Conservation (phyloP, 768 basidiomycete genomes). For the Termitomyces sp. region DNA sequence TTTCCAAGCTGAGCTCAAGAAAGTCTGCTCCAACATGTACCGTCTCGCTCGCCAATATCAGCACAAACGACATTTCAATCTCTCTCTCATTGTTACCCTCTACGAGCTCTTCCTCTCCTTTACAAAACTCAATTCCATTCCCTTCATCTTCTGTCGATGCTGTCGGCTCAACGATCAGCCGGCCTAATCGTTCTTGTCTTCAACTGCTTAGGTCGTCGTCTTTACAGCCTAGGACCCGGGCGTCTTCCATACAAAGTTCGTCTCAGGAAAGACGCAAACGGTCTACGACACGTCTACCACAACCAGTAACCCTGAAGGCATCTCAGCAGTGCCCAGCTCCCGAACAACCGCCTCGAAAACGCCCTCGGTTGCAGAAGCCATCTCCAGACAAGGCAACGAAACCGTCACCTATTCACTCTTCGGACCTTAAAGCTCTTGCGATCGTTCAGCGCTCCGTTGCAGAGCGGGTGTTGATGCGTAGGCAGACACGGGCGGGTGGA, state of each 20-base stretch:
- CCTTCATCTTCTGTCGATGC: slow-evolving; percentile 11
- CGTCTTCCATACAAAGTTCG: not conserved
- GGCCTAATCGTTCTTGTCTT: slow-evolving; percentile 17
- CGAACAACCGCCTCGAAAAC: slow-evolving; percentile 18
- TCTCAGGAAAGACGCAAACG: slow-evolving; percentile 14
- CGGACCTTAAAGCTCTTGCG: slow-evolving; percentile 15
- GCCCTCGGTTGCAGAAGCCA: slow-evolving; percentile 14
- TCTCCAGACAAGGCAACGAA: slow-evolving; percentile 2
- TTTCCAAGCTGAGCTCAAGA: slow-evolving; percentile 14
- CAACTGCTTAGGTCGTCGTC: slow-evolving; percentile 11
- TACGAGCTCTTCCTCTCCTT: slow-evolving; percentile 4
- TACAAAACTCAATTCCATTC: slow-evolving; percentile 16
- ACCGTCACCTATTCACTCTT: slow-evolving; percentile 2
- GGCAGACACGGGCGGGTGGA: not conserved
- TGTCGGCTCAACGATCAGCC: slow-evolving; percentile 13
- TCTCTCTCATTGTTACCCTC: slow-evolving; percentile 5
- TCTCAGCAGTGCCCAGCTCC: slow-evolving; percentile 3
- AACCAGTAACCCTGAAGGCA: not conserved
- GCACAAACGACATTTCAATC: slow-evolving; percentile 9
- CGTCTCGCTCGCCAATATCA: slow-evolving; percentile 16
- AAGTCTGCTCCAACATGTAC: slow-evolving; percentile 19
- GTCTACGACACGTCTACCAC: slow-evolving; percentile 6
- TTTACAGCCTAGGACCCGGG: slow-evolving; percentile 6
- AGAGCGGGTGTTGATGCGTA: slow-evolving; percentile 11
- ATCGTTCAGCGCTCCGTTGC: slow-evolving; percentile 17